These are phyloP conservation scores for Quercus parvula DNA, from an alignment of 306 rosid species.

Conservation along the genomic window DNA sequence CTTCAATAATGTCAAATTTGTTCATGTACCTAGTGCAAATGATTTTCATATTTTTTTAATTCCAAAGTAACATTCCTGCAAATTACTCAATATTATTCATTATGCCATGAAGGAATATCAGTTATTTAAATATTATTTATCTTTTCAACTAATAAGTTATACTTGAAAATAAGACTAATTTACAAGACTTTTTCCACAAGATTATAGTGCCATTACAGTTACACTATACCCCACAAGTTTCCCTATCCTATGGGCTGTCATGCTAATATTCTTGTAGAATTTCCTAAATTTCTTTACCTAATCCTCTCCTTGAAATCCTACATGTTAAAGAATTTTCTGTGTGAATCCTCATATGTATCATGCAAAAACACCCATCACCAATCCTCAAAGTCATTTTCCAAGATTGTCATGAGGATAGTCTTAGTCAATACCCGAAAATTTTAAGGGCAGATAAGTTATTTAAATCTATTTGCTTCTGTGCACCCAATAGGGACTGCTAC, in stretches of 20 bases:
- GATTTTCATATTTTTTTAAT: neutral
- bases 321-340: constrained; percentile 18
- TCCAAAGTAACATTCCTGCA: neutral
- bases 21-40: neutral
- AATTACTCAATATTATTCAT: too few relatives aligned
- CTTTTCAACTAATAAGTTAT: too few relatives aligned
- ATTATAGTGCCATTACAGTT: constrained; percentile 6
- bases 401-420: constrained; percentile 29
- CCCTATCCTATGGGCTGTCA: neutral
- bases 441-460: constrained; percentile 36
- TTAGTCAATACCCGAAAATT: constrained; percentile 29
- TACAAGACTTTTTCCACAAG: constrained; percentile 19
- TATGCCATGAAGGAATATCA: too few relatives aligned
- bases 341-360: constrained; percentile 19
- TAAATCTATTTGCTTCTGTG: constrained; percentile 2
- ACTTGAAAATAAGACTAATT: too few relatives aligned
- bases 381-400: constrained; percentile 38
- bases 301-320: constrained; percentile 20
- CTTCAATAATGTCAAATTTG: neutral
- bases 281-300: constrained; percentile 52
- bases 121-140: too few relatives aligned
- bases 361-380: constrained; percentile 7
- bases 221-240: neutral
- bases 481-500: constrained; percentile 35
- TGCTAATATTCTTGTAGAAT: neutral